Evolutionary conservation across 1,284 basidiomycete genomes (phyloP).

Genomic region (Ganoderma lucidum): DNA sequence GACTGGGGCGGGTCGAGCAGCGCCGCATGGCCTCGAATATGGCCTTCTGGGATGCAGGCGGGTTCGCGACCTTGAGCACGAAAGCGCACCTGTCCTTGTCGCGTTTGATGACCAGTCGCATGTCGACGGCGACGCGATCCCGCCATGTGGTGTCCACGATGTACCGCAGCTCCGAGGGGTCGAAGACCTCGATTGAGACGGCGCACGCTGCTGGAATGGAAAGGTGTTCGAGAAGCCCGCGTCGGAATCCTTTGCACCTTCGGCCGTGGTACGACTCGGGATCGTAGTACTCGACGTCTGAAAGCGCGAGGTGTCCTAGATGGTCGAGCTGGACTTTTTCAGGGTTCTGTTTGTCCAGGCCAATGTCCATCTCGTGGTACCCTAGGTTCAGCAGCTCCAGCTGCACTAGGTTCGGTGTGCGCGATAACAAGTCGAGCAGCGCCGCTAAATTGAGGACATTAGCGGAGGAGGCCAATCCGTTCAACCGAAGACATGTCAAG

Average conservation of each 20-base stretch:
- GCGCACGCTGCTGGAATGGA: neutral
- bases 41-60: neutral
- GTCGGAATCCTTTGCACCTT: neutral
- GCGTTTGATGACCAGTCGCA: neutral
- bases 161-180: neutral
- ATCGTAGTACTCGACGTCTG: neutral
- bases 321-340: neutral
- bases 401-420: neutral
- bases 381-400: neutral
- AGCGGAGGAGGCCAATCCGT: neutral
- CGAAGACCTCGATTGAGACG: neutral
- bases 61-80: neutral
- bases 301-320: neutral
- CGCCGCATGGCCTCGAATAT: neutral
- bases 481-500: neutral
- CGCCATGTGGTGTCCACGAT: neutral
- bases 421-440: neutral
- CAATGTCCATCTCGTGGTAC: neutral
- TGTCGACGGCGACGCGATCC: neutral
- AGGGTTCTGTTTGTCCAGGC: neutral
- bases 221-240: slow-evolving; percentile 1
- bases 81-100: neutral
- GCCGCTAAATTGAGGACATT: neutral
- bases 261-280: neutral
- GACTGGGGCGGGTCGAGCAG: neutral